Conservation (phyloP, 306 rosid species). For the Cucumis hystrix region DNA sequence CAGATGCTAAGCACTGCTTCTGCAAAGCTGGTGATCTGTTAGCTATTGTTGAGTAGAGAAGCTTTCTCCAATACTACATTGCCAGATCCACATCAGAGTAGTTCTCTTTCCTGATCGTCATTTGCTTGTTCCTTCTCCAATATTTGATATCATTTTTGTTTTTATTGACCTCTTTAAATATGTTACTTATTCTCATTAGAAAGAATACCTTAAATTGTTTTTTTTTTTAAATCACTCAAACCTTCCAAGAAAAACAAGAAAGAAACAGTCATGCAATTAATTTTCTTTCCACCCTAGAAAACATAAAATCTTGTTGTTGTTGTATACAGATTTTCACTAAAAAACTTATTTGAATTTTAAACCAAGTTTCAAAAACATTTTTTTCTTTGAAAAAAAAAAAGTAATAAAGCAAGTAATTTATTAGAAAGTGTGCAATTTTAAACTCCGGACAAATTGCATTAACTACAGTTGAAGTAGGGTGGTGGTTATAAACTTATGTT, state of each 20-base stretch:
- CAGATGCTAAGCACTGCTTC: constrained; percentile 69
- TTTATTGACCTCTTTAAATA: neutral
- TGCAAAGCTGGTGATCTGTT: constrained; percentile 67
- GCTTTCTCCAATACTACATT: neutral
- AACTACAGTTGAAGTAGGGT: too few species aligned
- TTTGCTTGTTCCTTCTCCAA: neutral
- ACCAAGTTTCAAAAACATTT: too few species aligned
- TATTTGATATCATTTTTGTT: neutral
- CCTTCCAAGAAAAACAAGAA: neutral
- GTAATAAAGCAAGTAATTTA: too few species aligned
- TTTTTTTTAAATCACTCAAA: neutral
- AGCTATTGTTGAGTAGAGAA: constrained; percentile 64
- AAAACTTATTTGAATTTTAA: too few species aligned
- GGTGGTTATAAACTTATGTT: too few species aligned
- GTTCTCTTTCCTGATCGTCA: constrained; percentile 1
- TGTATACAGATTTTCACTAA: too few species aligned
- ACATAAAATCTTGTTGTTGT: neutral
- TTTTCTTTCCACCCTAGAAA: neutral
- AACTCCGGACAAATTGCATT: too few species aligned
- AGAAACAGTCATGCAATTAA: neutral
- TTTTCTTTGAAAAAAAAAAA: too few species aligned
- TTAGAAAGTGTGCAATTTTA: too few species aligned
- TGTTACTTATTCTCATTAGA: neutral
- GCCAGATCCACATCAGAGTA: neutral
- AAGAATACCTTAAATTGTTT: neutral